Percentiles rank a stretch among this genome's conserved stretches.
Evolutionary conservation across 768 basidiomycete genomes (phyloP).

Genomic region (Lepiota brunneoincarnata): DNA sequence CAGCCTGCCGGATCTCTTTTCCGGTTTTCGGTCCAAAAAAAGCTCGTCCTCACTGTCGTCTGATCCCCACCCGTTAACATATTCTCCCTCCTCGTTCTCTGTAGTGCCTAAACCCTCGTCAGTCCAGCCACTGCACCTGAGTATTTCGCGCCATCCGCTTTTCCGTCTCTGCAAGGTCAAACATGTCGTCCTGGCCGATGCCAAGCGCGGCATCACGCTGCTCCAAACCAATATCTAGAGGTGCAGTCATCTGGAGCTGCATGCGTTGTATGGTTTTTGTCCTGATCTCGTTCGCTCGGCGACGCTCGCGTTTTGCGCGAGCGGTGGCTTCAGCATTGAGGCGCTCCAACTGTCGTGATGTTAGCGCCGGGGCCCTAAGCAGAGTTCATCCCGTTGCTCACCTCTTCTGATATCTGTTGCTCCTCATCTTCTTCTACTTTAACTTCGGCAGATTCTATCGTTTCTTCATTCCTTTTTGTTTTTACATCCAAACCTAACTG

Average conservation of each 20-base stretch:
- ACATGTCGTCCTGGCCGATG: conserved; percentile 83
- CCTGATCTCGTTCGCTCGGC: conserved; percentile 87
- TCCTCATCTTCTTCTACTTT: conserved; percentile 80
- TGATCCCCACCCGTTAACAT: not conserved
- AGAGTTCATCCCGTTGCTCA: conserved; percentile 24
- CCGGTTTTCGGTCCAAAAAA: conserved; percentile 70
- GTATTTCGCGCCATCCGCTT: conserved; percentile 35
- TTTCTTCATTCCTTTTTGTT: conserved; percentile 67
- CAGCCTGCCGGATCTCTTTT: conserved; percentile 55
- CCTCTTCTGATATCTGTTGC: conserved; percentile 86
- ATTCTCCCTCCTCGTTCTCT: conserved; percentile 37
- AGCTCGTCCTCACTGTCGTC: conserved; percentile 33
- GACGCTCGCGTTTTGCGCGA: conserved; percentile 74
- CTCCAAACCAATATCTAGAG: conserved; percentile 92
- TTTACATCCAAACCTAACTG: conserved; percentile 86
- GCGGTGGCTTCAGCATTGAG: conserved; percentile 74
- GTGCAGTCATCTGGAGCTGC: conserved; percentile 97
- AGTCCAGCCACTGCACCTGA: conserved; percentile 33
- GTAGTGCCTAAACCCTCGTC: conserved; percentile 42
- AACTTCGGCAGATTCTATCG: conserved; percentile 69
- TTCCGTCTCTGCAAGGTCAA: conserved; percentile 74
- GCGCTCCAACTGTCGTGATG: conserved; percentile 65
- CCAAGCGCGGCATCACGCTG: conserved; percentile 71
- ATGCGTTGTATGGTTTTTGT: conserved; percentile 87
- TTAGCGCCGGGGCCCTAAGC: not conserved